phyloP scores from a whole-genome alignment of 2,329 filamentous ascomycete genomes.

The Aspergillus proliferans region DNA sequence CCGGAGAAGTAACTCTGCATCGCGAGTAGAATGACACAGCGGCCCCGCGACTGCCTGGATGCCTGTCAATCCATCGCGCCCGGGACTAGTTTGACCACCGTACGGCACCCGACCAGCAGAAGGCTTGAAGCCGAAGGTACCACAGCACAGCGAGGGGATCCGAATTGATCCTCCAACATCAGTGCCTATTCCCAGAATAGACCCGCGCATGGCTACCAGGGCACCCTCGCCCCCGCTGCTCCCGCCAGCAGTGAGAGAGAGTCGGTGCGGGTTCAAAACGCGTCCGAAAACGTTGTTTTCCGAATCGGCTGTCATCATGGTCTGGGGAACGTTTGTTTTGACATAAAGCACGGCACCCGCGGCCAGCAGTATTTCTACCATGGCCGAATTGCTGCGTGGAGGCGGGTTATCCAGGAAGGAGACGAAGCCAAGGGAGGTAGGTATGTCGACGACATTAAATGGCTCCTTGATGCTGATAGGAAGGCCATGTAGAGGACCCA shows the following conservation, averaged over 20 bases:
- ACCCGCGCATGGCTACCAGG: constrained; percentile 26
- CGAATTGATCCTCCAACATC: constrained; percentile 39
- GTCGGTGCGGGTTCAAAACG: constrained; percentile 16
- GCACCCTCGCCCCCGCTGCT: constrained; percentile 26
- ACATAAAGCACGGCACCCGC: constrained; percentile 60
- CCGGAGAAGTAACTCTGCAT: constrained; percentile 1
- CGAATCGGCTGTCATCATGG: constrained; percentile 17
- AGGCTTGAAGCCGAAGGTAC: constrained; percentile 37
- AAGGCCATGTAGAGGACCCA: constrained; percentile 58
- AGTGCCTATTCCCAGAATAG: constrained; percentile 24
- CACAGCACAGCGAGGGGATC: constrained; percentile 36
- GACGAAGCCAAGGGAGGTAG: constrained; percentile 55
- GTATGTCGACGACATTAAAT: constrained; percentile 46
- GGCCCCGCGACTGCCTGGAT: not conserved
- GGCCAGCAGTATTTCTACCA: constrained; percentile 52
- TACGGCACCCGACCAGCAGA: constrained; percentile 30
- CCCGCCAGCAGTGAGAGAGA: constrained; percentile 14
- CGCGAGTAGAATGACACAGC: not conserved
- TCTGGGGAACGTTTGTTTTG: constrained; percentile 63
- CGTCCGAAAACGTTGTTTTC: constrained; percentile 19
- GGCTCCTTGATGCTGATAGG: constrained; percentile 51
- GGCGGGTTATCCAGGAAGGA: constrained; percentile 46
- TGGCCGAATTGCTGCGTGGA: constrained; percentile 39
- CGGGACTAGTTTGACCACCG: constrained; percentile 27
- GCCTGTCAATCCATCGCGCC: constrained; percentile 12